Percentiles rank a stretch among this genome's conserved stretches.
Evolutionary conservation across 192 early-diverging fungal genomes (phyloP).

Genomic region (Spinellus fusiger): DNA sequence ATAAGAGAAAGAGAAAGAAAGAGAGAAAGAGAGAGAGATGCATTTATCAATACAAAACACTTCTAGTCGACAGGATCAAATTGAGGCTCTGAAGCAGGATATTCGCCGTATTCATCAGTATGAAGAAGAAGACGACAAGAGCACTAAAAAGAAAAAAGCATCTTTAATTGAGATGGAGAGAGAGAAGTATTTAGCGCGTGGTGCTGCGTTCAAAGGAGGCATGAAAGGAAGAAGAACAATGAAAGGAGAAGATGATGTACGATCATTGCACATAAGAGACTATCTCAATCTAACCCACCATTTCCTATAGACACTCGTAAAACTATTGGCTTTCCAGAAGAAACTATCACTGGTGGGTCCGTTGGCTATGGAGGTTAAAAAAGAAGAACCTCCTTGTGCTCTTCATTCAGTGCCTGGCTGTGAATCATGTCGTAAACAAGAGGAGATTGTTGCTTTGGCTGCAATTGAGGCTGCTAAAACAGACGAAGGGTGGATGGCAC

Average conservation of each 20-base stretch:
- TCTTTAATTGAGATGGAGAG: conserved; percentile 44
- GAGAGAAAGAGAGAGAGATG: no score
- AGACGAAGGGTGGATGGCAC: conserved; percentile 69
- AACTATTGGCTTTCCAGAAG: conserved; percentile 50
- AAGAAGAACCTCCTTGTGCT: conserved; percentile 46
- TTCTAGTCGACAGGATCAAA: conserved; percentile 51
- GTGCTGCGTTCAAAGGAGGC: conserved; percentile 22
- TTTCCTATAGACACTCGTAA: conserved; percentile 34
- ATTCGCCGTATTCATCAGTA: conserved; percentile 52
- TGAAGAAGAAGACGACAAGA: conserved; percentile 25
- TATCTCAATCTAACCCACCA: not conserved
- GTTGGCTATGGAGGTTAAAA: conserved; percentile 4
- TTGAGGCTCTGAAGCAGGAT: conserved; percentile 59
- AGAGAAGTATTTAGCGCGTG: conserved; percentile 37
- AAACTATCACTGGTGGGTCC: conserved; percentile 35
- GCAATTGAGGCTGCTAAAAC: no score
- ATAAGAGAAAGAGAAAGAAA: no score
- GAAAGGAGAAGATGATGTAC: conserved; percentile 32
- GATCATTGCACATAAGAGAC: not conserved
- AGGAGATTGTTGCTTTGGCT: no score
- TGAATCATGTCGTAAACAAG: conserved; percentile 65
- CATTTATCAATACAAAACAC: no score
- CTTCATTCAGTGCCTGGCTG: conserved; percentile 69
- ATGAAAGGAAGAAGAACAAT: conserved; percentile 12
- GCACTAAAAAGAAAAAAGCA: conserved; percentile 31